phyloP scores from a whole-genome alignment of 352 stramenopile genomes.

The Phytophthora tubulina region DNA sequence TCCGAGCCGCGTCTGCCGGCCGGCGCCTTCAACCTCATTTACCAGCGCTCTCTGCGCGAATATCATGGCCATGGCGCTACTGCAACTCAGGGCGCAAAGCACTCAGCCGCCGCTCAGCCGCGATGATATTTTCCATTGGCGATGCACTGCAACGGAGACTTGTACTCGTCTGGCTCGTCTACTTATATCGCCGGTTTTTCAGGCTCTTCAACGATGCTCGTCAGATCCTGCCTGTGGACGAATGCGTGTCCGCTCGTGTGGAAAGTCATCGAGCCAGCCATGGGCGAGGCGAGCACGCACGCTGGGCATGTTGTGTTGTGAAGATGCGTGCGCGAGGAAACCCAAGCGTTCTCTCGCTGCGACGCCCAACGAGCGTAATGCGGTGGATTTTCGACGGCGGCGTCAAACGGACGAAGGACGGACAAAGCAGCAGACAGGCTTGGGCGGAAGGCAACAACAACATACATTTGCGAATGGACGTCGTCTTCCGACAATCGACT shows the following conservation, averaged over 20 bases:
- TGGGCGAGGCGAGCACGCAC: slow-evolving; percentile 27
- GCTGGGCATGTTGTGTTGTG: slow-evolving; percentile 35
- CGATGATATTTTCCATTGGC: slow-evolving; percentile 24
- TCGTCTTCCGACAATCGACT: slow-evolving; percentile 18
- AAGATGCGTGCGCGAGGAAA: slow-evolving; percentile 19
- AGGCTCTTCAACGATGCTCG: slow-evolving; percentile 10
- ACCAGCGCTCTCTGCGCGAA: slow-evolving; percentile 12
- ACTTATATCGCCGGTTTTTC: slow-evolving; percentile 30
- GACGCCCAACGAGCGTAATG: slow-evolving; percentile 11
- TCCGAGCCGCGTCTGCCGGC: slow-evolving; percentile 16
- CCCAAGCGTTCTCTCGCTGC: background rate
- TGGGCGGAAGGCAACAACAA: slow-evolving; percentile 12
- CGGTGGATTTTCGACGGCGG: slow-evolving; percentile 23
- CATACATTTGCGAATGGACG: slow-evolving; percentile 7
- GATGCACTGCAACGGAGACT: slow-evolving; percentile 6
- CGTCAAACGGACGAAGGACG: slow-evolving; percentile 28
- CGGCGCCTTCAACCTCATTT: slow-evolving; percentile 16
- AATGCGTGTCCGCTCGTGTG: slow-evolving; percentile 33
- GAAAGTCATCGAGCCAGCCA: slow-evolving; percentile 27
- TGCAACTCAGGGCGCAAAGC: slow-evolving; percentile 22
- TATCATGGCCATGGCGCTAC: slow-evolving; percentile 23
- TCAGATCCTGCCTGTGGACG: slow-evolving; percentile 30
- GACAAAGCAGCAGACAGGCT: slow-evolving; percentile 30
- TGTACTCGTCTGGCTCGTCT: slow-evolving; percentile 26
- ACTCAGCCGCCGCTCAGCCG: slow-evolving; percentile 3